phyloP scores from a whole-genome alignment of 495 filamentous ascomycete genomes.

The Aspergillus nanangensis region DNA sequence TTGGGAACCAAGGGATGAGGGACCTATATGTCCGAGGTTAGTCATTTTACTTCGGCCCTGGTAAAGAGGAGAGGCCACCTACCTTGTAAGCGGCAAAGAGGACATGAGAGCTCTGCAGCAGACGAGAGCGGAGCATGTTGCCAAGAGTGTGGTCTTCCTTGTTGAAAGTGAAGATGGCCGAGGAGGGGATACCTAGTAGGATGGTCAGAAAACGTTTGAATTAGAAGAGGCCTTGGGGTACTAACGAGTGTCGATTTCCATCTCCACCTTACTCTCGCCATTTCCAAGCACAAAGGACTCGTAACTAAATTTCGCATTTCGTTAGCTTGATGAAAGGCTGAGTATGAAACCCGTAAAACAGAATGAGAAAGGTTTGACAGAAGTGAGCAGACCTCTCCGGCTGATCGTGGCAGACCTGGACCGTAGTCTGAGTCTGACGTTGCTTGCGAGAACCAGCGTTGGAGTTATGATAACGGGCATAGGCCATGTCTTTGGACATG shows the following conservation, averaged over 20 bases:
- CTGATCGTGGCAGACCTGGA: conserved; percentile 20
- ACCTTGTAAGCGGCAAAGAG: conserved; percentile 86
- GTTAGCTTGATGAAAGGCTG: too few relatives aligned
- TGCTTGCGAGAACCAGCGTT: conserved; percentile 9
- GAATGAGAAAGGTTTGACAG: neutral
- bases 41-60: neutral
- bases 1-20: conserved; percentile 82
- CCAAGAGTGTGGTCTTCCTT: conserved; percentile 97
- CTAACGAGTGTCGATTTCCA: conserved; percentile 82
- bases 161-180: conserved; percentile 83
- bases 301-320: conserved; percentile 52
- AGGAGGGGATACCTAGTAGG: conserved; percentile 68
- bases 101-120: conserved; percentile 74
- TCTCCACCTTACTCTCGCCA: conserved; percentile 89
- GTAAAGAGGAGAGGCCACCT: conserved; percentile 13
- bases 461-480: conserved; percentile 11
- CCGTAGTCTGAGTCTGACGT: conserved; percentile 19
- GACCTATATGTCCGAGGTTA: conserved; percentile 37
- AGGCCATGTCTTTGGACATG: conserved; percentile 13
- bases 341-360: too few relatives aligned
- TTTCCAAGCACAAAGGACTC: conserved; percentile 83
- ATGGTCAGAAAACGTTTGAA: too few relatives aligned
- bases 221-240: too few relatives aligned
- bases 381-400: conserved; percentile 19
- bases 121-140: conserved; percentile 78